These are phyloP conservation scores for Venturiaceae sp. DNA, from an alignment of 2,329 filamentous ascomycete species.

Conservation along the genomic window DNA sequence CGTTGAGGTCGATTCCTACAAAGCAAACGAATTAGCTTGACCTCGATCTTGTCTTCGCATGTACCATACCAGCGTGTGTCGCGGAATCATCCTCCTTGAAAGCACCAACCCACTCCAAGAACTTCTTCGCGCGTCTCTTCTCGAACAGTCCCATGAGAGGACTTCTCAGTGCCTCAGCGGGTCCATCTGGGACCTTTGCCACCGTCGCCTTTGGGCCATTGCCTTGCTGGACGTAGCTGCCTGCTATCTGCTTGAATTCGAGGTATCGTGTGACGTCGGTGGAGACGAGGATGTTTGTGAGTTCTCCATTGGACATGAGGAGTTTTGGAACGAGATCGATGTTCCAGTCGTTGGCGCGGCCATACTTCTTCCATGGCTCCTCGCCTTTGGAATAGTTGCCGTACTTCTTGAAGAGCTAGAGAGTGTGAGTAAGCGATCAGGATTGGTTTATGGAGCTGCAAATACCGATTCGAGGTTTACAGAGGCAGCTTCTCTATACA, in stretches of 20 bases:
- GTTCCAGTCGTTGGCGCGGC: slow-evolving; percentile 96
- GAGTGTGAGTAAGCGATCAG: background rate
- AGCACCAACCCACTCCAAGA: slow-evolving; percentile 87
- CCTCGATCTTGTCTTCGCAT: background rate
- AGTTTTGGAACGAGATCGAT: slow-evolving; percentile 98
- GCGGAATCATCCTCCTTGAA: slow-evolving; percentile 74
- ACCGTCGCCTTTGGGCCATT: slow-evolving; percentile 75
- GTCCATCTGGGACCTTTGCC: slow-evolving; percentile 93
- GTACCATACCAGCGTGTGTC: slow-evolving; percentile 73
- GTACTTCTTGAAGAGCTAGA: slow-evolving; percentile 91
- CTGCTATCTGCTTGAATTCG: slow-evolving; percentile 61
- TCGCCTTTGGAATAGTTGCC: slow-evolving; percentile 69
- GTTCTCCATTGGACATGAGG: slow-evolving; percentile 95
- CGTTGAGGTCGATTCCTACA: slow-evolving; percentile 64
- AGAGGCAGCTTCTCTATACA: slow-evolving; percentile 75
- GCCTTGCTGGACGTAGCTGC: slow-evolving; percentile 93
- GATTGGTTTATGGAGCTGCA: slow-evolving; percentile 7
- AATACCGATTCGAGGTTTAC: slow-evolving; percentile 89
- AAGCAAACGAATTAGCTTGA: background rate
- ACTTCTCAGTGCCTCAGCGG: slow-evolving; percentile 75
- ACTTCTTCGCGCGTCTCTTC: slow-evolving; percentile 93
- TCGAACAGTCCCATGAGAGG: slow-evolving; percentile 96
- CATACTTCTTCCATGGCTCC: slow-evolving; percentile 97
- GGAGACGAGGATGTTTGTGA: slow-evolving; percentile 96
- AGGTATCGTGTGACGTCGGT: slow-evolving; percentile 59